Evolutionary conservation across 192 early-diverging fungal genomes (phyloP), one percentile per base, ranked within the genome.

Genomic region (Geosiphon pyriformis): DNA sequence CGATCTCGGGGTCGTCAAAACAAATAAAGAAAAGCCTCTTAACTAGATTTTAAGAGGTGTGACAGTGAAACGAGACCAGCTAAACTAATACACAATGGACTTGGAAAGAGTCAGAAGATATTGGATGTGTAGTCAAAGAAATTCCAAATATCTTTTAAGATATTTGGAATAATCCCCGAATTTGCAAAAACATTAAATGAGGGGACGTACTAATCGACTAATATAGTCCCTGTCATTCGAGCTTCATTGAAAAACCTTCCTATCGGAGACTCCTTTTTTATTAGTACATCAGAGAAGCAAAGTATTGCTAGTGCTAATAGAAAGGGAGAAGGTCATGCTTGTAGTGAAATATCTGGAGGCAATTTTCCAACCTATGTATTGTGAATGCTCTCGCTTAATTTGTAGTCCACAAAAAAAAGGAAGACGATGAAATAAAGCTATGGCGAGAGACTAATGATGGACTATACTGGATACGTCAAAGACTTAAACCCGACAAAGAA

Each of bases 121-220:
- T 54, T 20, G 20, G 8, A 54, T 54, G 20, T 20, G 52, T 54
- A 12, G 52, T 54, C 6, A 54, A 54, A 26, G 52, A 54, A 54
- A 54, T 54, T 54, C 20, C 20, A 12, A 26, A 26, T 54, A 26
- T 20, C 20, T 20, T 54, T 7, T 6, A 54, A 20, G 52, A 54
- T 54, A 54, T 54, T 54, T 54, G 52, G 52, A 54, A 54, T 54
- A 54, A 54, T 26, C 52, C 52, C 26, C 52, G 52, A 54, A 54
- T 6, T 54, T 12, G 6, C 52, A 54, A 54, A 54, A 54, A 12
- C 52, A 20, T 54, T 54, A 54, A 54, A 54, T 54, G 52, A 54
- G 20, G 52, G 52, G 20, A 54, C 52, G 6, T 54, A 54, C 20
- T 20, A 54, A 54, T 54, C 52, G 6, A 54, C 52, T 26, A 20